A percentile compares a stretch with the other conserved stretches of the same genome.
Conservation (phyloP, 2,329 filamentous ascomycete genomes). For the Xylaria sp. region DNA sequence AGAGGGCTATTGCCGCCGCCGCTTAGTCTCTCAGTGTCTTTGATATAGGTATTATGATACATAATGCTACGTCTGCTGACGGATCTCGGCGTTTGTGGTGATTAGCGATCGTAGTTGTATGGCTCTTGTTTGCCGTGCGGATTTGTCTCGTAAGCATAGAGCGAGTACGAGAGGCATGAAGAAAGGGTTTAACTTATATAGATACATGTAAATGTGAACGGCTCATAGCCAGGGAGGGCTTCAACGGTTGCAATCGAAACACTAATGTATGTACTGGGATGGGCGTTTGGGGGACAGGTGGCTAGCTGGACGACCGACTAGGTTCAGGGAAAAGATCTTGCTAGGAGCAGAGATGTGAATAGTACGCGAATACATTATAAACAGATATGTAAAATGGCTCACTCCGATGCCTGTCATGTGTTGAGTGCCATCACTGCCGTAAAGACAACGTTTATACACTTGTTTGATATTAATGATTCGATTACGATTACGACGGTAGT, state of each 20-base stretch:
- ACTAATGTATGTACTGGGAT: background rate
- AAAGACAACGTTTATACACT: background rate
- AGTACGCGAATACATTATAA: background rate
- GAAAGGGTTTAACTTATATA: constrained; percentile 5
- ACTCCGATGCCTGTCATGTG: background rate
- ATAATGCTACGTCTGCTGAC: background rate
- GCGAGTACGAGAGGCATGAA: background rate
- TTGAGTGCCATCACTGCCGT: no score
- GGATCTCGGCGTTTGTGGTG: background rate
- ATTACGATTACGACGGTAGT: constrained; percentile 1
- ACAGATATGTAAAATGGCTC: background rate
- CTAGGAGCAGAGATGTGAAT: background rate
- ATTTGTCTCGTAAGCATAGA: background rate
- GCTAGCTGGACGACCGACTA: background rate
- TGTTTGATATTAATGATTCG: constrained; percentile 5
- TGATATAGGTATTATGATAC: background rate
- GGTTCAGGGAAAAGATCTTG: background rate
- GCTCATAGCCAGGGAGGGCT: background rate
- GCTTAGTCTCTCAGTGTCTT: constrained; percentile 32
- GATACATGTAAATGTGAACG: constrained; percentile 5
- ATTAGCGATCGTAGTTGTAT: background rate
- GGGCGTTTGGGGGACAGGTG: background rate
- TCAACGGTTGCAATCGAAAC: background rate
- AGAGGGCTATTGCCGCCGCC: constrained; percentile 46
- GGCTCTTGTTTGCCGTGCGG: constrained; percentile 2